phyloP scores from a whole-genome alignment of 192 early-diverging fungal species.

The Lobosporangium transversale region DNA sequence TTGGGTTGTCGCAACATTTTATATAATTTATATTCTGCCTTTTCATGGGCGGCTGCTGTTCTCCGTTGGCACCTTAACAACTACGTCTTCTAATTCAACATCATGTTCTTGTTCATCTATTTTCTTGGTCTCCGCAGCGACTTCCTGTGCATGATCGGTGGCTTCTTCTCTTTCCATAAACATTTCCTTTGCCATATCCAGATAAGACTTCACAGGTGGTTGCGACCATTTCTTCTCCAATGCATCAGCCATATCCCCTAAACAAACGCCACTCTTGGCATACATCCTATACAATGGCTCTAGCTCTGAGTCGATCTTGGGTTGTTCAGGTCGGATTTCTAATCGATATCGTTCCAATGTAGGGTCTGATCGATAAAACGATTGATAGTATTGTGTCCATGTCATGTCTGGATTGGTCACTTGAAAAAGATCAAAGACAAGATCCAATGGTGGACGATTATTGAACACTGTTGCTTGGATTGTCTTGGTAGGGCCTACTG shows the following conservation, averaged over 20 bases:
- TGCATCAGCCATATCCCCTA: constrained; percentile 53
- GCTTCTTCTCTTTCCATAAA: constrained; percentile 46
- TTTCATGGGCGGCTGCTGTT: no score
- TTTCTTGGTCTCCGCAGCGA: constrained; percentile 21
- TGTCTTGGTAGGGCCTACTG: constrained; percentile 34
- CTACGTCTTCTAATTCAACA: constrained; percentile 40
- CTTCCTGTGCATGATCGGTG: constrained; percentile 27
- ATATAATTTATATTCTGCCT: no score
- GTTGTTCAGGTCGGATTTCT: constrained; percentile 57
- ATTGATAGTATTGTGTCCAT: constrained; percentile 48
- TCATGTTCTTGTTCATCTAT: constrained; percentile 25
- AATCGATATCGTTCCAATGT: constrained; percentile 49
- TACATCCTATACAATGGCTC: constrained; percentile 56
- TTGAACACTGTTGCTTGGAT: constrained; percentile 38
- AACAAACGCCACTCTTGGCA: constrained; percentile 48
- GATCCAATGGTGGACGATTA: constrained; percentile 50
- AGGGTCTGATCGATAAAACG: constrained; percentile 52
- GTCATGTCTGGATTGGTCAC: constrained; percentile 55
- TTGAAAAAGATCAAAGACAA: constrained; percentile 60
- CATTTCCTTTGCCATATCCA: constrained; percentile 49
- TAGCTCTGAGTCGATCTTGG: constrained; percentile 54
- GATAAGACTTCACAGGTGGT: constrained; percentile 37
- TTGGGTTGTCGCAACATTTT: no score
- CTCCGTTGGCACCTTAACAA: constrained; percentile 18
- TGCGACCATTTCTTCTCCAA: constrained; percentile 57